Conservation (phyloP, 2,329 filamentous ascomycete species). For the Fusarium circinatum region DNA sequence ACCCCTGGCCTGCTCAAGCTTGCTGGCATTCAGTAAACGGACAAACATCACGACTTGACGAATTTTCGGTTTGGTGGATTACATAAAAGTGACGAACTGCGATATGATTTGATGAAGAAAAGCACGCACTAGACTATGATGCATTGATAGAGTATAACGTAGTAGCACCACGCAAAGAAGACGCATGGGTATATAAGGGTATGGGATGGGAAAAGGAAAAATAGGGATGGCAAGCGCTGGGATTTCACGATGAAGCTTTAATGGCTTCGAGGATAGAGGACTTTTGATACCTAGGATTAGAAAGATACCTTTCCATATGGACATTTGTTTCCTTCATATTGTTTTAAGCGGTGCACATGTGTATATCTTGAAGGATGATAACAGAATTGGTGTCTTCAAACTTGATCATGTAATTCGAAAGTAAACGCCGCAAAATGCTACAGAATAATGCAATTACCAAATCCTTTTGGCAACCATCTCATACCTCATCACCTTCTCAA, state of each 20-base stretch:
- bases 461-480: slow-evolving; percentile 98
- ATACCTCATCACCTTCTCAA: slow-evolving; percentile 80
- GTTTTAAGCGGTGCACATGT: not conserved
- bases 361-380: not conserved
- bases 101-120: slow-evolving; percentile 44
- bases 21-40: slow-evolving; percentile 43
- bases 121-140: slow-evolving; percentile 19
- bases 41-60: slow-evolving; percentile 30
- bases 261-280: slow-evolving; percentile 23
- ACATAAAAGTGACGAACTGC: slow-evolving; percentile 32
- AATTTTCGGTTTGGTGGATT: slow-evolving; percentile 23
- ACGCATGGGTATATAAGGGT: slow-evolving; percentile 20
- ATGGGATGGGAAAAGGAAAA: slow-evolving; percentile 10
- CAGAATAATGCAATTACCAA: slow-evolving; percentile 67
- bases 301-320: slow-evolving; percentile 38
- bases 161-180: slow-evolving; percentile 14
- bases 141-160: slow-evolving; percentile 40
- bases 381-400: not conserved
- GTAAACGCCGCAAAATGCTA: slow-evolving; percentile 20
- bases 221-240: slow-evolving; percentile 29
- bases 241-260: slow-evolving; percentile 14
- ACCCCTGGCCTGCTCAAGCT: slow-evolving; percentile 47
- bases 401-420: not conserved
- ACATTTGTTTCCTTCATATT: not conserved
- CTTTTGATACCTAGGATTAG: slow-evolving; percentile 39